Conservation (phyloP, 257 asterid genomes). For the Avicennia marina region DNA sequence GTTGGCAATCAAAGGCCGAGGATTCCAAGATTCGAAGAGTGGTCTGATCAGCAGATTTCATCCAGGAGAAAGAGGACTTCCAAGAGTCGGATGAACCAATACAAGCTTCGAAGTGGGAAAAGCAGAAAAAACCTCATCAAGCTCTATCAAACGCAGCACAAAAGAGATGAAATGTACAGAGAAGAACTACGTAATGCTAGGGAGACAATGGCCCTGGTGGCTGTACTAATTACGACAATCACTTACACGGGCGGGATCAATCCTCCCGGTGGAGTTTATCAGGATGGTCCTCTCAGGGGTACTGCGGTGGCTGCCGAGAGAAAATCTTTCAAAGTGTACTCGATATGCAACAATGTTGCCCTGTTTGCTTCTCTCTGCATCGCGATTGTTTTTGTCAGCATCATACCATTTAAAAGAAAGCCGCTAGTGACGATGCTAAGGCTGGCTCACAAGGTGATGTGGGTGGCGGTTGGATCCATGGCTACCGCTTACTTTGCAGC, state of each 20-base stretch:
- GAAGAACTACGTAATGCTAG: not conserved
- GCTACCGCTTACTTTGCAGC: not conserved
- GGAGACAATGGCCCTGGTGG: not conserved
- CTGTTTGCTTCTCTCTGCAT: not conserved
- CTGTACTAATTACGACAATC: not conserved
- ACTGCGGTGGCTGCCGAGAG: not conserved
- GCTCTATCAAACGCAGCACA: not conserved
- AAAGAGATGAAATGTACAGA: not conserved
- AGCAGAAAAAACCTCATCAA: too few species aligned
- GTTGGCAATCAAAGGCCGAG: too few species aligned
- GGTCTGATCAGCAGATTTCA: too few species aligned
- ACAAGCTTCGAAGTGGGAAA: too few species aligned
- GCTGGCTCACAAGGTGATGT: slow-evolving; percentile 7
- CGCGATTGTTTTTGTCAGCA: not conserved
- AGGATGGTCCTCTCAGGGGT: slow-evolving; percentile 2
- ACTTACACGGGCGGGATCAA: slow-evolving; percentile 2
- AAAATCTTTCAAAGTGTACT: slow-evolving; percentile 1
- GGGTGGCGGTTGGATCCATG: slow-evolving; percentile 6
- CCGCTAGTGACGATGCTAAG: not conserved
- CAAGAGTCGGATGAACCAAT: too few species aligned
- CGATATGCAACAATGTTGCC: slow-evolving; percentile 1
- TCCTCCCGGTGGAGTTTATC: slow-evolving; percentile 1
- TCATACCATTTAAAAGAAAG: slow-evolving; percentile 3
- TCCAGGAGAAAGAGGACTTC: too few species aligned
- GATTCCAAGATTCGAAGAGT: too few species aligned